Percentiles rank a stretch among this genome's conserved stretches.
phyloP scores from a whole-genome alignment of 805 yeast species.

The Saccharomycopsis oosterbeekiorum region DNA sequence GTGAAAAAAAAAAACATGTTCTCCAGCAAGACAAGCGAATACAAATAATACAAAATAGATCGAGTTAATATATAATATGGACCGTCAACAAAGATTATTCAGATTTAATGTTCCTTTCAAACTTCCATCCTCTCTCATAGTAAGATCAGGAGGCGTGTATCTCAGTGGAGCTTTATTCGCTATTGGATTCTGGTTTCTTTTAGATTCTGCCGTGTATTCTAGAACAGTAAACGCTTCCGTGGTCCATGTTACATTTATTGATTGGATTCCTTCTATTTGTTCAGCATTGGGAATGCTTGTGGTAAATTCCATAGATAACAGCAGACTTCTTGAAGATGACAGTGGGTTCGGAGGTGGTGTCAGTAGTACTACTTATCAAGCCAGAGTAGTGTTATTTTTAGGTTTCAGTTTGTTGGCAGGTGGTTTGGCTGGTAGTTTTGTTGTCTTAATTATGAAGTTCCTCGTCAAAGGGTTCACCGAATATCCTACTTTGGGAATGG shows the following conservation, averaged over 20 bases:
- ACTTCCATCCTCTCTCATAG: conserved; percentile 59
- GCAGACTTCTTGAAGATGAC: conserved; percentile 29
- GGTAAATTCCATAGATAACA: conserved; percentile 38
- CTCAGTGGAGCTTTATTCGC: conserved; percentile 71
- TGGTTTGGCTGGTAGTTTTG: conserved; percentile 86
- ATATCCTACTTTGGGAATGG: conserved; percentile 92
- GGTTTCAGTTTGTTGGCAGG: conserved; percentile 93
- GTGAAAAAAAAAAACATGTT: background rate
- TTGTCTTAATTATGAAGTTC: conserved; percentile 79
- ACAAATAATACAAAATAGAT: background rate
- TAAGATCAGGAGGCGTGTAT: conserved; percentile 68
- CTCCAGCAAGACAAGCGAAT: no score
- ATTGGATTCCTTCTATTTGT: conserved; percentile 91
- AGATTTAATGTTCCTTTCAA: conserved; percentile 52
- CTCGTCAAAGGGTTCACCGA: conserved; percentile 60
- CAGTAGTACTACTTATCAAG: conserved; percentile 75
- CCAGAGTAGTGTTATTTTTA: conserved; percentile 76
- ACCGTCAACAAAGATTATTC: conserved; percentile 44
- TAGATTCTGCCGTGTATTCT: conserved; percentile 84
- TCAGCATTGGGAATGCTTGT: conserved; percentile 84
- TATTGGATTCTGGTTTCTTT: conserved; percentile 77
- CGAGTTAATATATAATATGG: conserved; percentile 18
- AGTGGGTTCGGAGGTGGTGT: conserved; percentile 29
- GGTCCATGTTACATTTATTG: conserved; percentile 84
- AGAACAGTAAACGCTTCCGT: conserved; percentile 75